Conservation (phyloP, 305 asterid species). For the Striga hermonthica region DNA sequence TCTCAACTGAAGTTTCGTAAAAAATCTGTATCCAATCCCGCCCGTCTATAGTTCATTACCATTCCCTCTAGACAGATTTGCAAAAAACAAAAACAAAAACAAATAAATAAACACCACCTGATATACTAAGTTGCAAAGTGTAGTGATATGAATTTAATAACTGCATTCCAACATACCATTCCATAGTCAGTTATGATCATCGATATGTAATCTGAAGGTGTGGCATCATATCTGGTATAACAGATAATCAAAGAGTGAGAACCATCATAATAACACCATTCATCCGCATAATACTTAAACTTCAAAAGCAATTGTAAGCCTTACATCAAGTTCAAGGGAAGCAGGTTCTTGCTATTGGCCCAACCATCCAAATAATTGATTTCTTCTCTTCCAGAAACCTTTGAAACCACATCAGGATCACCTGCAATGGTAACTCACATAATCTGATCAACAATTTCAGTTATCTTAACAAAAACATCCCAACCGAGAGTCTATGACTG, state of each 20-base stretch:
- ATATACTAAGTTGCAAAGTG: no score
- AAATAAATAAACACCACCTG: no score
- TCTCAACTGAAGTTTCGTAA: no score
- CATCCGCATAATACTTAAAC: conserved; percentile 1
- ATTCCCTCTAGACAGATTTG: no score
- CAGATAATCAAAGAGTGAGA: conserved; percentile 28
- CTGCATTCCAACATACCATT: conserved; percentile 61
- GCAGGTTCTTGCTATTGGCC: conserved; percentile 69
- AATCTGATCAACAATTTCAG: neutral
- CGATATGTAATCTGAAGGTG: conserved; percentile 91
- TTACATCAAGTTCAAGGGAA: conserved; percentile 77
- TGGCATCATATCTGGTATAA: conserved; percentile 78
- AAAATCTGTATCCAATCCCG: no score
- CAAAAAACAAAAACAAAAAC: no score
- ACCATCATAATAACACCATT: conserved; percentile 17
- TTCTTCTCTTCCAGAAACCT: conserved; percentile 65
- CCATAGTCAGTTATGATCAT: conserved; percentile 94
- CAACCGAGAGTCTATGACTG: no score
- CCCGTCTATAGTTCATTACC: no score
- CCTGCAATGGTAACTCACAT: conserved; percentile 44
- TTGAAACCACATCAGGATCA: conserved; percentile 75
- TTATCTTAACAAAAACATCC: neutral
- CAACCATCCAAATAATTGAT: conserved; percentile 66
- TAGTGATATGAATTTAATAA: neutral
- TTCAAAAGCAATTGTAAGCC: conserved; percentile 32